Percentiles rank a stretch among this genome's conserved stretches.
These are phyloP conservation scores for Melaleuca alternifolia DNA, from an alignment of 345 rosid genomes.

Conservation along the genomic window DNA sequence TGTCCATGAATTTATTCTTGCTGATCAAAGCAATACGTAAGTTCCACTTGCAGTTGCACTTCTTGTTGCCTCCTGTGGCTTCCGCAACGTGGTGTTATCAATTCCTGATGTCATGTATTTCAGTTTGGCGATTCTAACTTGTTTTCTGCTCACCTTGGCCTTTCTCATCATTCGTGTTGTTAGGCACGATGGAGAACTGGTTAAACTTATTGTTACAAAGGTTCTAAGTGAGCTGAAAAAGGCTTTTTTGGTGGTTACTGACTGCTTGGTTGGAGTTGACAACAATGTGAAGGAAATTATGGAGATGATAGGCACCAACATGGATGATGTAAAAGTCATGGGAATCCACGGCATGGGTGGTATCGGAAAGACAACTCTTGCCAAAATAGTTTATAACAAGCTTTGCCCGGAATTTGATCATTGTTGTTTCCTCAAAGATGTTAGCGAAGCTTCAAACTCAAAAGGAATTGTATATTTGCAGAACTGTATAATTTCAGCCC, in stretches of 20 bases:
- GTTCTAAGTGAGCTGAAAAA: background rate
- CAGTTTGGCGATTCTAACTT: background rate
- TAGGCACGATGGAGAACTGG: background rate
- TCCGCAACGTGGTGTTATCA: background rate
- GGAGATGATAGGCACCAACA: background rate
- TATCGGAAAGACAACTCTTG: background rate
- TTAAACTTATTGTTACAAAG: accelerated
- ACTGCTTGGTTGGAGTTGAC: background rate
- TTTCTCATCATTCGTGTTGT: background rate
- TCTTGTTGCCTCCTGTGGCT: background rate
- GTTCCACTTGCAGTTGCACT: background rate
- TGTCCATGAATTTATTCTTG: background rate
- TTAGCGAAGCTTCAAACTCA: background rate
- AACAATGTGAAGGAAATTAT: background rate
- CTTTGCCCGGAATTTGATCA: background rate
- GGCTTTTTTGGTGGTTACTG: background rate
- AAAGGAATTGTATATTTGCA: background rate
- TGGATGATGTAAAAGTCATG: background rate
- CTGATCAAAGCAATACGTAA: background rate
- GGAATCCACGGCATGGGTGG: background rate
- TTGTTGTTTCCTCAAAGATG: background rate
- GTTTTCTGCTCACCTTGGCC: background rate
- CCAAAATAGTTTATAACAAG: background rate
- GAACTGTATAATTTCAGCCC: background rate
- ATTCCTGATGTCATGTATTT: background rate